Percentiles rank a stretch among this genome's conserved stretches.
These are phyloP conservation scores for Hypoxylon subgilvum DNA, from an alignment of 495 filamentous ascomycete species.

Conservation along the genomic window DNA sequence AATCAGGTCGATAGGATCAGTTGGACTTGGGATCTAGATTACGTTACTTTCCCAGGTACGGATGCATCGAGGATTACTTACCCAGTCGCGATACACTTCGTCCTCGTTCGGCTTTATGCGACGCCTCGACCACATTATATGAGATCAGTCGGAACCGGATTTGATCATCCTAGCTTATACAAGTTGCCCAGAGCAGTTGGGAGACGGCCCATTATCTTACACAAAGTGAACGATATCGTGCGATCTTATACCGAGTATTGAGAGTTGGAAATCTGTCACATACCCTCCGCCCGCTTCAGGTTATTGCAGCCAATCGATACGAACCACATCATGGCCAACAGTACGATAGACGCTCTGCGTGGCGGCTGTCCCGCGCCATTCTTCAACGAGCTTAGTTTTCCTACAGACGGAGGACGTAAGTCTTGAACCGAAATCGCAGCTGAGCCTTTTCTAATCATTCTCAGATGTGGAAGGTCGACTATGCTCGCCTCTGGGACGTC, in stretches of 20 bases:
- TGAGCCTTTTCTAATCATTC: conserved; percentile 19
- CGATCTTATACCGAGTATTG: background rate
- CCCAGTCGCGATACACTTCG: background rate
- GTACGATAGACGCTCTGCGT: conserved; percentile 22
- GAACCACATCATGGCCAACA: conserved; percentile 40
- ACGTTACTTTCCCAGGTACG: conserved; percentile 4
- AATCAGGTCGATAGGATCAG: conserved; percentile 1
- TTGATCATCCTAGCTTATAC: background rate
- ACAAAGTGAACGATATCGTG: too few species aligned
- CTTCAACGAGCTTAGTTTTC: conserved; percentile 38
- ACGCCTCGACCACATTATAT: background rate
- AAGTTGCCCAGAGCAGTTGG: background rate
- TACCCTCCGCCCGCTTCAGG: background rate
- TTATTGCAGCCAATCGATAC: background rate
- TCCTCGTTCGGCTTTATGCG: conserved; percentile 9
- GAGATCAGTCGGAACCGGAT: background rate
- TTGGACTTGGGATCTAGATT: conserved; percentile 1
- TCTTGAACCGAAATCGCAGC: conserved; percentile 31
- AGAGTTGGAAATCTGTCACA: background rate
- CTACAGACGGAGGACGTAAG: conserved; percentile 52
- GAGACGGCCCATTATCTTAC: background rate
- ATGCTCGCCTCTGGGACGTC: conserved; percentile 47
- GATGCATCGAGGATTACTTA: conserved; percentile 4
- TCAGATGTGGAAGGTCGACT: conserved; percentile 73
- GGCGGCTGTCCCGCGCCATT: conserved; percentile 46